Conservation (phyloP, 345 rosid species). For the Gossypium mustelinum region DNA sequence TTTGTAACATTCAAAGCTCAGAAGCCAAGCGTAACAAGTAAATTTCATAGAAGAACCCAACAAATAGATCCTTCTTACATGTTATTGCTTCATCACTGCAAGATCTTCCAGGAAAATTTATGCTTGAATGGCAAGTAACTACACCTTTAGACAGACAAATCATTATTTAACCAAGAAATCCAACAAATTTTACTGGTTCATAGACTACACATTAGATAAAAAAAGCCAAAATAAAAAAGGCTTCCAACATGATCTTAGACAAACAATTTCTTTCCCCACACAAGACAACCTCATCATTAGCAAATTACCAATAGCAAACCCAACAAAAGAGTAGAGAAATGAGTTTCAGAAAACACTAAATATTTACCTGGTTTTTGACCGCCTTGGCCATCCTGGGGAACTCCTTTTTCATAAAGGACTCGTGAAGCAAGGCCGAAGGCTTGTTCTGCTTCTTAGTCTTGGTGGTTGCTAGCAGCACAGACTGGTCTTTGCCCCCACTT, state of each 20-base stretch:
- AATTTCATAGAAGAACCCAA: slow-evolving; percentile 44
- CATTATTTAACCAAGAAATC: not conserved
- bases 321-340: not conserved
- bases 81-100: slow-evolving; percentile 52
- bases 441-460: slow-evolving; percentile 88
- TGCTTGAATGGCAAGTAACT: not conserved
- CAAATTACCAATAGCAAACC: not conserved
- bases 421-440: slow-evolving; percentile 57
- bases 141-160: not conserved
- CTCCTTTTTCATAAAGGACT: slow-evolving; percentile 62
- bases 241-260: not conserved
- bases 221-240: not conserved
- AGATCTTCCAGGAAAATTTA: not conserved
- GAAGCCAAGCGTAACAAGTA: slow-evolving; percentile 51
- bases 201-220: not conserved
- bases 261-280: not conserved
- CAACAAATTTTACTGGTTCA: not conserved
- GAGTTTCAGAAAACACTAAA: not conserved
- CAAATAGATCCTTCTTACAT: slow-evolving; percentile 34
- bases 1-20: slow-evolving; percentile 31
- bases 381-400: slow-evolving; percentile 74
- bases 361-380: slow-evolving; percentile 55
- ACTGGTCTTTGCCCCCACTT: slow-evolving; percentile 56
- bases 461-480: slow-evolving; percentile 64
- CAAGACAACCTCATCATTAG: not conserved